Percentiles rank a stretch among this genome's conserved stretches.
Evolutionary conservation across 352 stramenopile genomes (phyloP).

Genomic region (Elongisporangium senticosum): DNA sequence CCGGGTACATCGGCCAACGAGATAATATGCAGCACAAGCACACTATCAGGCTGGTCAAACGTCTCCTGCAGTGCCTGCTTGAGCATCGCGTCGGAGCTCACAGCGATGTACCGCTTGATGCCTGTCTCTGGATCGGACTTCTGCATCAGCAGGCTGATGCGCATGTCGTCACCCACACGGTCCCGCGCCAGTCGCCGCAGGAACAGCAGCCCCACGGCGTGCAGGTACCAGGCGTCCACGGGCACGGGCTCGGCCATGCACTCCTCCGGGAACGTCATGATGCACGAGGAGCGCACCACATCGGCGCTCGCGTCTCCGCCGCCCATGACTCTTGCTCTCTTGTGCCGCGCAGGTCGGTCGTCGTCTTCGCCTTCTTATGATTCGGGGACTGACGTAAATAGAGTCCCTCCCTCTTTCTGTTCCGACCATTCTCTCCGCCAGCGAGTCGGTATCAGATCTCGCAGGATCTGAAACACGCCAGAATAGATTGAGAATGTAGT

Average conservation of each 20-base stretch:
- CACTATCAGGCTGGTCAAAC: constrained; percentile 49
- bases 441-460: neutral
- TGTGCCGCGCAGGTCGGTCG: constrained; percentile 2
- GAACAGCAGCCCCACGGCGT: constrained; percentile 66
- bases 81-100: constrained; percentile 49
- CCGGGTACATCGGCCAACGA: constrained; percentile 46
- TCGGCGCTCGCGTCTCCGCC: constrained; percentile 59
- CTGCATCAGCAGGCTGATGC: constrained; percentile 63
- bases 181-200: constrained; percentile 63
- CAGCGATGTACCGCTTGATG: constrained; percentile 51
- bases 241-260: constrained; percentile 62
- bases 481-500: constrained; percentile 12
- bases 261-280: constrained; percentile 78
- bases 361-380: neutral
- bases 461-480: neutral
- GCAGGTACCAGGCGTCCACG: constrained; percentile 80
- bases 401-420: neutral
- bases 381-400: constrained; percentile 2
- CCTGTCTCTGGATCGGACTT: constrained; percentile 13
- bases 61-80: constrained; percentile 56
- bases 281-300: constrained; percentile 75
- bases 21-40: constrained; percentile 74
- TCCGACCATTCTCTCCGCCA: neutral
- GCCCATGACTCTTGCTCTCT: constrained; percentile 35
- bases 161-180: constrained; percentile 52